These are phyloP conservation scores for Ambrosiella xylebori DNA, from an alignment of 2,329 filamentous ascomycete genomes.

Conservation along the genomic window DNA sequence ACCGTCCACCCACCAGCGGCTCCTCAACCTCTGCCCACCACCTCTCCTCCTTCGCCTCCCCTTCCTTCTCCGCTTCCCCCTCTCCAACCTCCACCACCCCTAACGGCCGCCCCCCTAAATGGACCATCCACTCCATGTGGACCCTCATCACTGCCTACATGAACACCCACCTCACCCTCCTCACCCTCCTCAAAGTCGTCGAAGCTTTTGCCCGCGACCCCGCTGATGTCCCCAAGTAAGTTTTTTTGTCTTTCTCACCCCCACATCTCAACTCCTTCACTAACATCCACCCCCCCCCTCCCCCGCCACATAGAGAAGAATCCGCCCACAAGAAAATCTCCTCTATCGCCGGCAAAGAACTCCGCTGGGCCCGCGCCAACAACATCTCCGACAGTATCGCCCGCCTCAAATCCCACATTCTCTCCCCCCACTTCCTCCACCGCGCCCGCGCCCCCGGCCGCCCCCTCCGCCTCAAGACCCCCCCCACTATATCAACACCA, in stretches of 20 bases:
- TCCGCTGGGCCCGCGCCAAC: slow-evolving; percentile 26
- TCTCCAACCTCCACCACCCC: slow-evolving; percentile 17
- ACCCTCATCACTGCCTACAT: slow-evolving; percentile 39
- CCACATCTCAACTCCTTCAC: neutral
- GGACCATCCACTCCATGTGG: slow-evolving; percentile 34
- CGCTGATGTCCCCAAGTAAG: slow-evolving; percentile 12
- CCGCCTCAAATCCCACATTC: slow-evolving; percentile 10
- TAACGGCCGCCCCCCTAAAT: slow-evolving; percentile 37
- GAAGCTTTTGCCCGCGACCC: slow-evolving; percentile 10
- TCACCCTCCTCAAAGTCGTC: slow-evolving; percentile 11
- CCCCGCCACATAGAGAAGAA: slow-evolving; percentile 26
- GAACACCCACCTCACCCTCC: slow-evolving; percentile 34
- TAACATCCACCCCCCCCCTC: neutral
- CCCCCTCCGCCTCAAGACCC: slow-evolving; percentile 1
- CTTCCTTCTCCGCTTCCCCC: neutral
- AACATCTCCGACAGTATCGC: slow-evolving; percentile 3
- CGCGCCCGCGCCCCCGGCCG: slow-evolving; percentile 1
- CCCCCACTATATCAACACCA: neutral
- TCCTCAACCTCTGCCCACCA: neutral
- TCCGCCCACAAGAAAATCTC: slow-evolving; percentile 42
- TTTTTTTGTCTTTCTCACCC: neutral
- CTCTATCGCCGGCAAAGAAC: slow-evolving; percentile 38
- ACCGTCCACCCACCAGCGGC: neutral
- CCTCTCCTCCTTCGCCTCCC: neutral
- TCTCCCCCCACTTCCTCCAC: slow-evolving; percentile 7